These are phyloP conservation scores for Macroventuria anomochaeta DNA, from an alignment of 2,329 filamentous ascomycete genomes.

Conservation along the genomic window DNA sequence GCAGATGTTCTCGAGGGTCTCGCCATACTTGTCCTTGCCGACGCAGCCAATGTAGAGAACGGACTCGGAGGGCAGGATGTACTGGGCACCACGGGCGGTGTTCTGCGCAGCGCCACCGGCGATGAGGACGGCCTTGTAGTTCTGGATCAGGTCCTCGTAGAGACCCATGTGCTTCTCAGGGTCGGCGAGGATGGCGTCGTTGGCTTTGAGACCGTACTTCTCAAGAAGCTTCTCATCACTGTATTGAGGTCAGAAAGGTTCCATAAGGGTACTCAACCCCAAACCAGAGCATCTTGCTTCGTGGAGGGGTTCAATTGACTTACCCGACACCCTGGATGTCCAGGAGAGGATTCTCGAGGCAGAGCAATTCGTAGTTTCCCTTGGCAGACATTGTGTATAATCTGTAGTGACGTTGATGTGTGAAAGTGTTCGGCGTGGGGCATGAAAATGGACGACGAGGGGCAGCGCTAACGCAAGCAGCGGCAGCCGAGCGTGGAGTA, in stretches of 20 bases:
- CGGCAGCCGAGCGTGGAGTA: neutral
- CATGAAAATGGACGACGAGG: constrained; percentile 27
- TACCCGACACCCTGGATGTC: constrained; percentile 88
- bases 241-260: constrained; percentile 34
- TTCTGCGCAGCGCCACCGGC: constrained; percentile 97
- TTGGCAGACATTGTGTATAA: constrained; percentile 68
- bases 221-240: constrained; percentile 84
- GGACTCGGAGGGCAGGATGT: constrained; percentile 87
- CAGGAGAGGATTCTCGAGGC: constrained; percentile 96
- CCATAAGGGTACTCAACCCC: constrained; percentile 21
- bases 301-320: constrained; percentile 27
- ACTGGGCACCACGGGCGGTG: constrained; percentile 93
- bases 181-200: constrained; percentile 97
- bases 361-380: constrained; percentile 87
- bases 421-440: constrained; percentile 26
- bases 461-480: constrained; percentile 23
- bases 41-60: constrained; percentile 94
- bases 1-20: constrained; percentile 84
- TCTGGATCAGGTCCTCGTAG: constrained; percentile 92
- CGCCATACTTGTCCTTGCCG: constrained; percentile 93
- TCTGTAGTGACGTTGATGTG: constrained; percentile 25
- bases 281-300: neutral
- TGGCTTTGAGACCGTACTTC: constrained; percentile 92
- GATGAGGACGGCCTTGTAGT: constrained; percentile 91
- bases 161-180: constrained; percentile 80